Evolutionary conservation across 176 grass and related monocot species (phyloP), one percentile per base, ranked within the genome.

Genomic region (Oryza nivara): DNA sequence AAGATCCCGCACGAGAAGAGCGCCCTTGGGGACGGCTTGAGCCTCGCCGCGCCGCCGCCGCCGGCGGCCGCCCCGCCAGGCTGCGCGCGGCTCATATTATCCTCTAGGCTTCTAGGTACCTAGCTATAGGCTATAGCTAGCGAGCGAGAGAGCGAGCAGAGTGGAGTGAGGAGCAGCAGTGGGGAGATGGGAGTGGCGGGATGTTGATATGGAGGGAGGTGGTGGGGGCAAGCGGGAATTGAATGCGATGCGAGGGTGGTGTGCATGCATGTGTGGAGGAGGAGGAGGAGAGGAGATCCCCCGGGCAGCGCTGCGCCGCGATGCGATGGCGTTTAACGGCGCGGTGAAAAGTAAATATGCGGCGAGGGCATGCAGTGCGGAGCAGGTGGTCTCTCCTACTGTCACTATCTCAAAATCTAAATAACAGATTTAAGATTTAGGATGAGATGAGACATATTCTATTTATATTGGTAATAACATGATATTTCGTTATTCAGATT

Each of bases 1-100:
- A 95, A 95, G 80, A 95, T 95, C 61, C 90, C 90, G 73, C 93
- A 95, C 1, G 90, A 92, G 80, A 95, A 95, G 25, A 95, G 85
- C 56, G 93, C 88, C 36, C 93, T 83, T 28, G 93, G 93, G 52
- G 90, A 85, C 19, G 90, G 61, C 83, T 92, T 95, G n/a, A 95
- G 68, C 90, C 88, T 95, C 49, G 88, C 7, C 60, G 67, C 79
- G 47, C 75, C 70, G 11, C 71, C 36, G 36, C 36, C 36, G 6
- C 6, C 30, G 30, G 30, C 35, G 0, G 7, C 80, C 45, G 22
- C n/a, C 65, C 7, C 80, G 28, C 41, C 84, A 10, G 75, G 47
- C 70, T 84, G 85, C 52, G 71, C 88, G 76, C 89, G 89, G 38
- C 89, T 91, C 89, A 91, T 90, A 91, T 90, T 79, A 4, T 54